Evolutionary conservation across 139 green algal species (phyloP).

Genomic region (Chlorella sp.): DNA sequence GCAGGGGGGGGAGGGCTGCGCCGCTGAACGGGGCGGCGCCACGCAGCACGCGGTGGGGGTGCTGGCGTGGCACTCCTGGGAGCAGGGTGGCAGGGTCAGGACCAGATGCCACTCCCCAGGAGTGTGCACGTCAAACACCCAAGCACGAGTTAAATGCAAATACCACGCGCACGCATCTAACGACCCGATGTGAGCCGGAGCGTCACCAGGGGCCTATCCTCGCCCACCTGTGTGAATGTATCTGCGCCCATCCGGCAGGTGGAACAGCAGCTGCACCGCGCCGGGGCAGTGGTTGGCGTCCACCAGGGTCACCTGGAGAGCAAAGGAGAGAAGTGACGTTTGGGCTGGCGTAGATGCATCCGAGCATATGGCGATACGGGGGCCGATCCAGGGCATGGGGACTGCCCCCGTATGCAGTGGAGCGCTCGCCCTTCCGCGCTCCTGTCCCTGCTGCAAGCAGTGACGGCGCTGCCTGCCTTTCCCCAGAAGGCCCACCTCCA

Average conservation of each 20-base stretch:
- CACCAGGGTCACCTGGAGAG: slow-evolving; percentile 66
- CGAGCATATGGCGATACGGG: background rate
- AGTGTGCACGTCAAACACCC: no score
- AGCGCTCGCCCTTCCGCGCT: background rate
- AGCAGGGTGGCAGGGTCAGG: no score
- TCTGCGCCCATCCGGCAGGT: slow-evolving; percentile 45
- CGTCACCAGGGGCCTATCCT: no score
- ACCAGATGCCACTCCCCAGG: no score
- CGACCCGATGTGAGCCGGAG: no score
- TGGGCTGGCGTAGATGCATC: background rate
- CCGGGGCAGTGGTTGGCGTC: slow-evolving; percentile 85
- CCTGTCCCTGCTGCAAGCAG: background rate
- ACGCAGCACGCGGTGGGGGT: no score
- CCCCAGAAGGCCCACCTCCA: background rate
- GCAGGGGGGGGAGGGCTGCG: background rate
- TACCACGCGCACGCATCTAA: no score
- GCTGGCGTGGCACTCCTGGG: no score
- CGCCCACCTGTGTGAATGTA: slow-evolving; percentile 62
- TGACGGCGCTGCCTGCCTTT: background rate
- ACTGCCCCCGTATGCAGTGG: background rate
- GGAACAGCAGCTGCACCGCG: slow-evolving; percentile 78
- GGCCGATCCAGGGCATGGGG: background rate
- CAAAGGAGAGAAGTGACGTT: background rate
- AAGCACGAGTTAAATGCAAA: no score
- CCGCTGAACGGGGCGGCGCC: background rate